phyloP scores from a whole-genome alignment of 371 early-diverging fungal species.

The Rhizopus stolonifer region DNA sequence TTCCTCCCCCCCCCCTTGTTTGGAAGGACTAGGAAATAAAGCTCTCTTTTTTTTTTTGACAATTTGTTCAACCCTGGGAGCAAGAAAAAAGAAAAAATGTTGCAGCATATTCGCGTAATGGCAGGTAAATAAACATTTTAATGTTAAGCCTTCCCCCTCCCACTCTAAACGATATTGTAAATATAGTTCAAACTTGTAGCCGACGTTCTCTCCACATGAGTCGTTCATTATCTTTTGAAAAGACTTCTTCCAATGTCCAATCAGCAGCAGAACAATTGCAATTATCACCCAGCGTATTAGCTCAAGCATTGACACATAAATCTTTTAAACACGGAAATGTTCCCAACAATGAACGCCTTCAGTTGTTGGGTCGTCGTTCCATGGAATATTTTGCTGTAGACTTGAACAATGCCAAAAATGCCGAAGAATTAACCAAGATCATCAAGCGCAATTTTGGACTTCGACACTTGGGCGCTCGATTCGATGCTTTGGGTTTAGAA shows the following conservation, averaged over 20 bases:
- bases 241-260: constrained; percentile 15
- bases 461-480: constrained; percentile 21
- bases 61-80: not conserved
- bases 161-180: too few relatives aligned
- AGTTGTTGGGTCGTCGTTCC: constrained; percentile 55
- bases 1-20: not conserved
- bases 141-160: too few relatives aligned
- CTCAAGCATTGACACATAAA: constrained; percentile 71
- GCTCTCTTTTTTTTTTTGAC: not conserved
- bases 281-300: constrained; percentile 20
- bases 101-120: constrained; percentile 1
- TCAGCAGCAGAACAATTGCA: constrained; percentile 16
- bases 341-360: constrained; percentile 68
- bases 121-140: constrained; percentile 15
- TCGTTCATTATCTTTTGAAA: constrained; percentile 17
- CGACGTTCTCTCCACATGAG: constrained; percentile 20
- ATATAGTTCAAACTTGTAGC: not conserved
- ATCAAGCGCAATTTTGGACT: constrained; percentile 7
- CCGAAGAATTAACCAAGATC: constrained; percentile 11
- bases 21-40: not conserved
- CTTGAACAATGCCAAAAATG: constrained; percentile 14
- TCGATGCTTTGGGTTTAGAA: constrained; percentile 35
- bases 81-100: not conserved
- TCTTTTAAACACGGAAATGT: constrained; percentile 62
- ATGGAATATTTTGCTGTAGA: constrained; percentile 36